These are phyloP conservation scores for Tetrahymena elliotti DNA, from an alignment of 73 alveolate genomes.

Conservation along the genomic window DNA sequence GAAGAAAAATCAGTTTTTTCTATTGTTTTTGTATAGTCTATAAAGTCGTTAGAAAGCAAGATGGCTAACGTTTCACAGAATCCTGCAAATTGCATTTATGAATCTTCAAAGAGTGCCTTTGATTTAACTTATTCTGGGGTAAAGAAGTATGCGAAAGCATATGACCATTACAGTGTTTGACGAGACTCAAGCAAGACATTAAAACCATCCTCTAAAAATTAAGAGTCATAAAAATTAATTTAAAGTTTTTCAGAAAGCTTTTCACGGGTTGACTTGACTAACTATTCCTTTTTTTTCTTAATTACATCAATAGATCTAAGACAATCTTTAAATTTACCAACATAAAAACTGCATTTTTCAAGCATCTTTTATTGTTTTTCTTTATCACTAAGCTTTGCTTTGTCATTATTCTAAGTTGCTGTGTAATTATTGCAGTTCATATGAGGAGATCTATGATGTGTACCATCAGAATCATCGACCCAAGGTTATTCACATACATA, in stretches of 20 bases:
- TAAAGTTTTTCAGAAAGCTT: background rate
- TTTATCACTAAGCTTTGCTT: background rate
- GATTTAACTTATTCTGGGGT: background rate
- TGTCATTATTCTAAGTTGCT: background rate
- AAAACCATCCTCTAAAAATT: background rate
- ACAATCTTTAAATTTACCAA: background rate
- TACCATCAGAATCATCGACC: slow-evolving; percentile 3
- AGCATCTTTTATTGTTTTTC: background rate
- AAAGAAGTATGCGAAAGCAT: background rate
- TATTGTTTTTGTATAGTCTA: background rate
- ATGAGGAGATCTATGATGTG: background rate
- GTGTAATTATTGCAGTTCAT: background rate
- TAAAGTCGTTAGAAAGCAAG: background rate
- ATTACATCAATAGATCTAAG: background rate
- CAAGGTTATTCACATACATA: slow-evolving; percentile 64
- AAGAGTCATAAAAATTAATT: background rate
- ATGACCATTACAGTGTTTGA: background rate
- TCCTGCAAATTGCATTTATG: background rate
- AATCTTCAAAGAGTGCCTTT: background rate
- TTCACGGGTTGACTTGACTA: background rate
- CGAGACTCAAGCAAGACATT: background rate
- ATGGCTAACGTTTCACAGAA: background rate
- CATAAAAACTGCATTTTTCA: background rate
- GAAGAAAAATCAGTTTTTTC: background rate
- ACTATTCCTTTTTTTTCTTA: background rate